Evolutionary conservation across 1,284 basidiomycete genomes (phyloP), one percentile per base, ranked within the genome.

Genomic region (Microbotryomycetes sp.): DNA sequence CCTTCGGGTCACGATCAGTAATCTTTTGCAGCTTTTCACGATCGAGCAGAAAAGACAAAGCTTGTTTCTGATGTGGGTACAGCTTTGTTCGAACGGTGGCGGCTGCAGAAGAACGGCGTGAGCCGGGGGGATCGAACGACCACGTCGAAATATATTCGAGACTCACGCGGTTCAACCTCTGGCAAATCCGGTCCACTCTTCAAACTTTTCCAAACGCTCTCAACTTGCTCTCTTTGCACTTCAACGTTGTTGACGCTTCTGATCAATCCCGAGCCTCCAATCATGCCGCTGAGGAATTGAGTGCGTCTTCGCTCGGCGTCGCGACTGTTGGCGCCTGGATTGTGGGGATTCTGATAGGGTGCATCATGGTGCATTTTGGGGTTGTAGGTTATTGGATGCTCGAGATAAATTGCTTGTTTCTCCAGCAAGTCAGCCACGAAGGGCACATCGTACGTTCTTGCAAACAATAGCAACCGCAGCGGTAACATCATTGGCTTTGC

Each of bases 11-110:
- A n/a, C 65, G 62, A 55, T 67, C 70, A 5, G 54, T 58, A 30
- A 69, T 45, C 42, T 64, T 49, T 62, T 59, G 25, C 42, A 64
- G 45, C 50, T 49, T 64, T 76, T 99, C 96, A 46, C 93, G 84
- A 71, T 94, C 90, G n/a, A 97, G 81, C 53, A 99, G 79, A 77
- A 99, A 99, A 0, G 93, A 92, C 25, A 99, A 81, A 25, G 93
- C 96, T 76, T 96, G 94, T 78, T 94, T 94, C 79, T 99, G 96
- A 79, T 99, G 96, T 19, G 92, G 89, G 76, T 97, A 97, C 7
- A 99, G 80, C 49, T 78, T 81, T n/a, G 96, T 96, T 36, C 85
- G 86, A 64, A 98, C 84, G 72, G 91, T 85, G n/a, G 82, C 77
- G 50, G 81, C 89, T 92, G 72, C 60, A 67, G 23, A 70, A 2